These are phyloP conservation scores for Lachancea quebecensis DNA, from an alignment of 805 yeast genomes.

Conservation along the genomic window DNA sequence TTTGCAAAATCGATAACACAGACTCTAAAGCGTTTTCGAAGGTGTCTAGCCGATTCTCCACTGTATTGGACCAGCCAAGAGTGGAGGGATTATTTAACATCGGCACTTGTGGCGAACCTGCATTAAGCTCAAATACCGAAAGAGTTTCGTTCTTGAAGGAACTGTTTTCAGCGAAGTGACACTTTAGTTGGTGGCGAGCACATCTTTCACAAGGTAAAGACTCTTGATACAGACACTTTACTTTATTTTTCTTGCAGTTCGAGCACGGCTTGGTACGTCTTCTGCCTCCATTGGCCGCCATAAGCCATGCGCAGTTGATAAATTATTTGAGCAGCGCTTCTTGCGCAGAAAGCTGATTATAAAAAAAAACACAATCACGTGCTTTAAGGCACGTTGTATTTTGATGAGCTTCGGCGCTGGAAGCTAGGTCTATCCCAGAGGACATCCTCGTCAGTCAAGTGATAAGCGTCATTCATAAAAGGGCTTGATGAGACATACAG, in stretches of 20 bases:
- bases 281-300: conserved; percentile 13
- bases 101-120: not conserved
- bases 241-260: conserved; percentile 54
- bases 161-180: conserved; percentile 41
- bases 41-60: conserved; percentile 35
- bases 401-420: too few relatives aligned
- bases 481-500: too few relatives aligned
- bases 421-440: too few relatives aligned
- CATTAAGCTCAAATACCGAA: not conserved
- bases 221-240: conserved; percentile 48
- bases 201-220: conserved; percentile 55
- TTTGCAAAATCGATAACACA: conserved; percentile 33
- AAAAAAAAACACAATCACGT: too few relatives aligned
- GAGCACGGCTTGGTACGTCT: conserved; percentile 51
- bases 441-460: too few relatives aligned
- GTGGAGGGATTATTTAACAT: not conserved
- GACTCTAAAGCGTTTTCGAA: conserved; percentile 36
- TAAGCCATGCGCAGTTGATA: not conserved
- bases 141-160: not conserved
- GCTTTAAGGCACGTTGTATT: too few relatives aligned
- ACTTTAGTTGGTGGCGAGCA: conserved; percentile 36
- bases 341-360: too few relatives aligned
- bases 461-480: too few relatives aligned
- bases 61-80: conserved; percentile 31
- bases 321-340: too few relatives aligned